phyloP scores from a whole-genome alignment of 2,329 filamentous ascomycete genomes.

The Colletotrichum magnum region DNA sequence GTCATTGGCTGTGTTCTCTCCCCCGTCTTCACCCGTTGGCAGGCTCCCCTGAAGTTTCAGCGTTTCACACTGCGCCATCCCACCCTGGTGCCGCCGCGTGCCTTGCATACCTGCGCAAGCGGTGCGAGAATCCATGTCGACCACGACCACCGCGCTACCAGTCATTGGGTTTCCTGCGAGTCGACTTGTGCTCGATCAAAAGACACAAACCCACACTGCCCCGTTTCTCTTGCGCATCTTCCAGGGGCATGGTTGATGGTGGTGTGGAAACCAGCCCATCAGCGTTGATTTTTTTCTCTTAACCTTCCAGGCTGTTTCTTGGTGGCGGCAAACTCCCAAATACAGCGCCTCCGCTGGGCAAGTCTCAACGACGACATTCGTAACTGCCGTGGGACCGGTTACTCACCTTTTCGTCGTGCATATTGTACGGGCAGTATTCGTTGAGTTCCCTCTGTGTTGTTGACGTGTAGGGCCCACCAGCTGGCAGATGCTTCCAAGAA shows the following conservation, averaged over 20 bases:
- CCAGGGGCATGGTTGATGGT: slow-evolving; percentile 29
- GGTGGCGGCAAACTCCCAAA: slow-evolving; percentile 35
- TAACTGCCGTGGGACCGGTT: neutral
- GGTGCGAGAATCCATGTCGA: slow-evolving; percentile 25
- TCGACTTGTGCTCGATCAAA: slow-evolving; percentile 9
- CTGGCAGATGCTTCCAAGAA: no score
- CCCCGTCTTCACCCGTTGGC: slow-evolving; percentile 29
- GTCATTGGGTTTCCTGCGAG: slow-evolving; percentile 9
- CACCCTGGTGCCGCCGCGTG: slow-evolving; percentile 34
- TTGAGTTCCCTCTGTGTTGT: neutral
- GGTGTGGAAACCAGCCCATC: slow-evolving; percentile 37
- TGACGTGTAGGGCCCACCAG: neutral
- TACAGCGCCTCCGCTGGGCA: no score
- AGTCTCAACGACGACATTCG: slow-evolving; percentile 11
- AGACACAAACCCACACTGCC: slow-evolving; percentile 15
- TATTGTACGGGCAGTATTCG: neutral
- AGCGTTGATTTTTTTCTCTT: slow-evolving; percentile 23
- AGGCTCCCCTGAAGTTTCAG: slow-evolving; percentile 41
- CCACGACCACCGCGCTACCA: neutral
- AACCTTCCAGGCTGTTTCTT: neutral
- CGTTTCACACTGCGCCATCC: slow-evolving; percentile 41
- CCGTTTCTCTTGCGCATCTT: slow-evolving; percentile 31
- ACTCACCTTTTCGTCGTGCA: neutral
- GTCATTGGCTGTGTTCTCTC: slow-evolving; percentile 35
- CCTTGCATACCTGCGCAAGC: slow-evolving; percentile 42